Base-by-base conservation (phyloP, 2,329 filamentous ascomycete genomes). In the Zymoseptoria brevis region DNA sequence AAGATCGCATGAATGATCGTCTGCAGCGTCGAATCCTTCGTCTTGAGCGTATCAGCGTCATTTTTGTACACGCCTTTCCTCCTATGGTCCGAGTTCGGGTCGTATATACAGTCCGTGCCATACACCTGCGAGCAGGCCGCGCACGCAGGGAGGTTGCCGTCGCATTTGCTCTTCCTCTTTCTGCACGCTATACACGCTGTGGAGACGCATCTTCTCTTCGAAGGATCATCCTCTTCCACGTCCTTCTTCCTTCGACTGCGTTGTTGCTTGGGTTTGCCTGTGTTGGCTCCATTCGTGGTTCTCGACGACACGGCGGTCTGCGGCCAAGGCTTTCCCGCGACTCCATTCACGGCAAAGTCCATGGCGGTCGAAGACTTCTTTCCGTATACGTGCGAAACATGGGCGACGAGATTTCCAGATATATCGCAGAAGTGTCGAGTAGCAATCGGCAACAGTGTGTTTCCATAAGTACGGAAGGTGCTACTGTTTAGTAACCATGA, bases 101-200 rank as follows among this genome's bases (percentile, higher is more conserved):
- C 93, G 79, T 97, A 97, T 65, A 96, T 81, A 73, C 94, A 96
- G 76, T 89, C 85, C 54, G 89, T 94, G 62, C 85, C 84, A 72
- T 99, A 97, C 57, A 97, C 93, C 67, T 91, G 96, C 62, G 89
- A 86, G 75, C 94, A 99, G n/a, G 94, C 93, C 7, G 93, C 93
- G 72, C 94, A 97, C 68, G 89, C 92, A 5, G 93, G 93, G 4
- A 89, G 80, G 58, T 91, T 92, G 60, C 93, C 93, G 74, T 97
- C 93, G 74, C 93, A 97, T 81, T 73, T 74, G 57, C 66, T 70
- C 58, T 74, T 74, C 13, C 72, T 68, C 61, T 72, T 72, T 54
- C 71, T 70, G 58, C 69, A 71, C 24, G 70, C 70, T 49, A 72
- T 67, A 58, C 70, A 73, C 16, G 71, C 71, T 3, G 72, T 73